Conservation (phyloP, 305 asterid genomes). For the Fraxinus albicans region DNA sequence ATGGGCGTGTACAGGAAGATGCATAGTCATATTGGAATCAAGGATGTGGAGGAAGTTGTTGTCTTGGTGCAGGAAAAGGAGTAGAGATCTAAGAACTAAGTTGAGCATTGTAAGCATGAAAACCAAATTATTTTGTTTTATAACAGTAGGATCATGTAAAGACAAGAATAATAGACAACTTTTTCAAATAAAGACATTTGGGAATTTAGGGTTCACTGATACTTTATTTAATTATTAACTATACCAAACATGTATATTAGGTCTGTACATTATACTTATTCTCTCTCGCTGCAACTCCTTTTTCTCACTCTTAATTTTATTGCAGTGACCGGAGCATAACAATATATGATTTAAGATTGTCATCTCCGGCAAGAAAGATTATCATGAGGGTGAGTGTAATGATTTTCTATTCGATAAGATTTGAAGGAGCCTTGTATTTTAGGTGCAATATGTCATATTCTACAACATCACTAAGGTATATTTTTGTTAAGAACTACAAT, state of each 20-base stretch:
- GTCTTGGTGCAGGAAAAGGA: background rate
- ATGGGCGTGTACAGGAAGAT: background rate
- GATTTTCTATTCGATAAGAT: background rate
- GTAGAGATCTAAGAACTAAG: background rate
- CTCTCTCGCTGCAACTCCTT: conserved; percentile 13
- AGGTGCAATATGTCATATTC: background rate
- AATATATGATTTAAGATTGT: conserved; percentile 69
- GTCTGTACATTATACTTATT: conserved; percentile 14
- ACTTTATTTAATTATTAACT: background rate
- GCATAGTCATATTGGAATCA: background rate
- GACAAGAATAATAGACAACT: background rate
- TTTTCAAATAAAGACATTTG: background rate
- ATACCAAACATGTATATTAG: background rate
- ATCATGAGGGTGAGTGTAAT: conserved; percentile 67
- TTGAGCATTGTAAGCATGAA: background rate
- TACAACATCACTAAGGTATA: background rate
- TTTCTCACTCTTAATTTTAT: conserved; percentile 13
- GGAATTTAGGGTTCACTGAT: background rate
- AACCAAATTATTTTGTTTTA: background rate
- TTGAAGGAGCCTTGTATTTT: background rate
- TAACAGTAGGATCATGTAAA: background rate
- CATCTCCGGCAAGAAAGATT: conserved; percentile 84
- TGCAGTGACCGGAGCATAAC: conserved; percentile 92
- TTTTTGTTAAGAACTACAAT: background rate
- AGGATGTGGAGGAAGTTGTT: background rate